Evolutionary conservation across 164 flowering plant genomes (phyloP), one percentile per base, ranked within the genome.

Genomic region (Chimonanthus salicifolius): DNA sequence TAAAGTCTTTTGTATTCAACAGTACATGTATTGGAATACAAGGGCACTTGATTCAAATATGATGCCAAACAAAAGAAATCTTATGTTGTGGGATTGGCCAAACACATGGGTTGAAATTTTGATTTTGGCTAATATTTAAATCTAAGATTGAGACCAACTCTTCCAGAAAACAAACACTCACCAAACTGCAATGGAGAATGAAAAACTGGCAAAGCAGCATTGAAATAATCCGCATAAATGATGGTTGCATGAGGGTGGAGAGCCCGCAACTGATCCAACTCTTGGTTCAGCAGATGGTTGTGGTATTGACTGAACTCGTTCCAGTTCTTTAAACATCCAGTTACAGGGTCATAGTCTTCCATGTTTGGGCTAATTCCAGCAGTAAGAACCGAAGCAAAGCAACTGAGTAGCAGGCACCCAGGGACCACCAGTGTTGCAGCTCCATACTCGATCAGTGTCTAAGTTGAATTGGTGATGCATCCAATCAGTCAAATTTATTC

Each of bases 321-420:
- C 67, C 64, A 79, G 0, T 68, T 65, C 69, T 78, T 87, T 64
- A 88, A 73, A 66, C 94, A 89, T 15, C 88, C 85, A 64, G 75
- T 77, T 46, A 54, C 20, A 9, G 70, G 67, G 49, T 88, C 87
- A 51, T 85, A 88, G 7, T 81, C 86, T 10, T 33, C 47, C 72
- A 69, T 70, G 67, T 80, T 79, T 0, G 71, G 58, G 68, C 82
- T 83, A 48, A 44, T 69, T 62, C 80, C 84, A 18, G 74, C 8
- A 0, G 90, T 84, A 46, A 87, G 73, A 74, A 78, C 87, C 49
- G 71, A 72, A 0, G 91, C 76, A 0, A 80, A 73, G 80, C 92
- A 89, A 4, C 92, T 89, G 2, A 85, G 76, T 0, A 87, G 92
- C 4, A 87, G 67, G 67, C 82, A 86, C n/a, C 88, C 90, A 0